These are phyloP conservation scores for Pichia sp. DNA, from an alignment of 1,139 yeast genomes.

Conservation along the genomic window DNA sequence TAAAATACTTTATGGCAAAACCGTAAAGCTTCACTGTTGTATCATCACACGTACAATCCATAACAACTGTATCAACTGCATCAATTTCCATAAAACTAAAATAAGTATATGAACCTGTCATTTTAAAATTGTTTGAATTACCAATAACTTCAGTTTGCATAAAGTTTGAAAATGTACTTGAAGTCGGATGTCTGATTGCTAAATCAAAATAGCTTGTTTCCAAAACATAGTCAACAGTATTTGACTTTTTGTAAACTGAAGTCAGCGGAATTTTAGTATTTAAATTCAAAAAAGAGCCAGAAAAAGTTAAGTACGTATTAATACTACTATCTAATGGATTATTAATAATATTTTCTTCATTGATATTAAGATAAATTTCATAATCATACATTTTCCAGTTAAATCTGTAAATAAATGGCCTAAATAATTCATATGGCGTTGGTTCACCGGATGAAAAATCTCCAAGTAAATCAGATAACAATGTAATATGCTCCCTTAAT, in stretches of 20 bases:
- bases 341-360: slow-evolving; percentile 80
- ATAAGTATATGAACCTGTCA: slow-evolving; percentile 64
- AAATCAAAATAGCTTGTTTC: slow-evolving; percentile 57
- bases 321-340: slow-evolving; percentile 80
- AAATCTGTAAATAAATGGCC: slow-evolving; percentile 60
- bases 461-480: slow-evolving; percentile 64
- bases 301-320: slow-evolving; percentile 68
- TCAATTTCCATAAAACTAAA: slow-evolving; percentile 53
- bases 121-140: slow-evolving; percentile 50
- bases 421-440: slow-evolving; percentile 64
- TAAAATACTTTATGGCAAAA: slow-evolving; percentile 63
- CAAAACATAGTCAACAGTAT: slow-evolving; percentile 48
- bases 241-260: slow-evolving; percentile 51
- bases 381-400: slow-evolving; percentile 56
- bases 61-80: slow-evolving; percentile 60
- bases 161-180: slow-evolving; percentile 83
- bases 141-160: slow-evolving; percentile 59
- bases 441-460: slow-evolving; percentile 79
- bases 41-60: slow-evolving; percentile 59
- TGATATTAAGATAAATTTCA: slow-evolving; percentile 65
- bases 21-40: slow-evolving; percentile 75
- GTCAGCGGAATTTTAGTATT: slow-evolving; percentile 53
- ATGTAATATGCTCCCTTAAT: slow-evolving; percentile 74
- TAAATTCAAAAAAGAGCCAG: slow-evolving; percentile 53
- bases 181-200: slow-evolving; percentile 72